These are phyloP conservation scores for Sarocladium brachiariae DNA, from an alignment of 2,329 filamentous ascomycete genomes.

Conservation along the genomic window DNA sequence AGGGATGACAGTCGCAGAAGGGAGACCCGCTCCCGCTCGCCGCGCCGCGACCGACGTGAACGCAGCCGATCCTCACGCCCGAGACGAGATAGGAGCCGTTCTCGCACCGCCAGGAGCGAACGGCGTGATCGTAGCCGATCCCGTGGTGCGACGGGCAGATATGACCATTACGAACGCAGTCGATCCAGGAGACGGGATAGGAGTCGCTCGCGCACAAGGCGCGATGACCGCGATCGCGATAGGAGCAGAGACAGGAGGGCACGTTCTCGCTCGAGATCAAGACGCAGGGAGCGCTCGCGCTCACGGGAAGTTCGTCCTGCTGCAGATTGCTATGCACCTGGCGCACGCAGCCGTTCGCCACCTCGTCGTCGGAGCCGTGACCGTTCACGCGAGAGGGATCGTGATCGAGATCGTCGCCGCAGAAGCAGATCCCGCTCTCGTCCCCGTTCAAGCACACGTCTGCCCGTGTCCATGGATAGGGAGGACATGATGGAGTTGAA, in stretches of 20 bases:
- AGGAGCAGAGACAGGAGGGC: slow-evolving; percentile 24
- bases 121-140: slow-evolving; percentile 27
- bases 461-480: slow-evolving; percentile 27
- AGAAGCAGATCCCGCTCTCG: slow-evolving; percentile 36
- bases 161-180: slow-evolving; percentile 27
- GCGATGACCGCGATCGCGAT: slow-evolving; percentile 15
- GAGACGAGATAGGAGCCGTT: slow-evolving; percentile 33
- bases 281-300: slow-evolving; percentile 22
- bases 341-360: slow-evolving; percentile 19
- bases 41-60: slow-evolving; percentile 30
- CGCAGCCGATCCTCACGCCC: slow-evolving; percentile 27
- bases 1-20: slow-evolving; percentile 23
- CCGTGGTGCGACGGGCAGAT: slow-evolving; percentile 21
- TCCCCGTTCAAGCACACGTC: slow-evolving; percentile 20
- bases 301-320: slow-evolving; percentile 19
- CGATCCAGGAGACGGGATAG: slow-evolving; percentile 28
- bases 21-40: slow-evolving; percentile 33
- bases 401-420: slow-evolving; percentile 18
- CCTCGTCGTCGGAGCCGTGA: slow-evolving; percentile 19
- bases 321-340: slow-evolving; percentile 27
- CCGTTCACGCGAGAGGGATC: slow-evolving; percentile 17
- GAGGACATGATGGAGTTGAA: slow-evolving; percentile 52
- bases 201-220: slow-evolving; percentile 22
- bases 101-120: slow-evolving; percentile 26
- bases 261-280: slow-evolving; percentile 21